A percentile compares a stretch with the other conserved stretches of the same genome.
phyloP scores from a whole-genome alignment of 129 eudicot genomes.

The Apium graveolens region DNA sequence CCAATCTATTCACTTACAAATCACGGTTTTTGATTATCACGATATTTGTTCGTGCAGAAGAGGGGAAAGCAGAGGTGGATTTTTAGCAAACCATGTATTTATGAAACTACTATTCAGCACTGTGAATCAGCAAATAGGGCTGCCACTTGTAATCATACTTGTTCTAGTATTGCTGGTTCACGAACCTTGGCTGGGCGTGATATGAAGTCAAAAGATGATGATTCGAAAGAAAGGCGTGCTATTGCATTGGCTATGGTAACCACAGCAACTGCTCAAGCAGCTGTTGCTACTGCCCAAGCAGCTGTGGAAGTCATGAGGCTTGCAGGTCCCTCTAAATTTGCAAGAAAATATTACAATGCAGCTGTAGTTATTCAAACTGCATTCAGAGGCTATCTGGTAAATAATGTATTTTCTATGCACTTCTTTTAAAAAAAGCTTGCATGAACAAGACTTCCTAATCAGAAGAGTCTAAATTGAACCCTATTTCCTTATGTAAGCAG shows the following conservation, averaged over 20 bases:
- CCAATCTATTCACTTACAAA: not conserved
- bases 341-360: slow-evolving; percentile 32
- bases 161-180: not conserved
- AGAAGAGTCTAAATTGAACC: not conserved
- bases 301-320: slow-evolving; percentile 35
- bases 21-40: not conserved
- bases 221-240: slow-evolving; percentile 15
- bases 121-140: slow-evolving; percentile 13
- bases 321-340: slow-evolving; percentile 17
- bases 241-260: slow-evolving; percentile 42
- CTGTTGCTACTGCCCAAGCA: slow-evolving; percentile 40
- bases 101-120: slow-evolving; percentile 29
- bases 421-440: not conserved
- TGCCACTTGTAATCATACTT: not conserved
- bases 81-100: slow-evolving; percentile 29
- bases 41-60: slow-evolving; percentile 25
- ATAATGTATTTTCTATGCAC: slow-evolving; percentile 1
- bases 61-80: slow-evolving; percentile 62
- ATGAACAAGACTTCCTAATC: not conserved
- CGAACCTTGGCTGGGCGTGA: not conserved
- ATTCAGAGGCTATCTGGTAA: slow-evolving; percentile 76
- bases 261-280: slow-evolving; percentile 38
- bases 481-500: not conserved
- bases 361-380: slow-evolving; percentile 49
- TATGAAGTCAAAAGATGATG: not conserved